Percentiles rank a stretch among this genome's conserved stretches.
phyloP scores from a whole-genome alignment of 2,329 filamentous ascomycete genomes.

The Ophiostoma tasmaniense region DNA sequence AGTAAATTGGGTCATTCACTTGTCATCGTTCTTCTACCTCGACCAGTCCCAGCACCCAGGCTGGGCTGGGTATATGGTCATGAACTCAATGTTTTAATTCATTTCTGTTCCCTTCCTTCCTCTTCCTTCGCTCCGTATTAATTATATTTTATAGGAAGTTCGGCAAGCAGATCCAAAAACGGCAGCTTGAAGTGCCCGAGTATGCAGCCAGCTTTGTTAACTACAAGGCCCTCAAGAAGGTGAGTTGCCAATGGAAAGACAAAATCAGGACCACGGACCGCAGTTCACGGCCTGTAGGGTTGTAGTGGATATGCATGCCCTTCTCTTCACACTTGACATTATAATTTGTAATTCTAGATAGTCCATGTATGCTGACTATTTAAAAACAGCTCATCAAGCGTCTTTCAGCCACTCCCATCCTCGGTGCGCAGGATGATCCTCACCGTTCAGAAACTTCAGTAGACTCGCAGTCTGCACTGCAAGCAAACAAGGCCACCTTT shows the following conservation, averaged over 20 bases:
- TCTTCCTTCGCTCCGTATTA: background rate
- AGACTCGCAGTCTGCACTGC: conserved; percentile 81
- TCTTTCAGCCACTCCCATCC: conserved; percentile 81
- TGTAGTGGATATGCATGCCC: background rate
- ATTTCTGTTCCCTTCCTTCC: background rate
- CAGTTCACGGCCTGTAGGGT: background rate
- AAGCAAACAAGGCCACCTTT: conserved; percentile 97
- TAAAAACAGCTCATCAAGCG: conserved; percentile 83
- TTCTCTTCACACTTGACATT: background rate
- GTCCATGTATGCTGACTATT: background rate
- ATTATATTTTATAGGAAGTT: conserved; percentile 70
- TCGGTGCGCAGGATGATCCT: conserved; percentile 64
- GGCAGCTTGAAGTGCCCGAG: conserved; percentile 96
- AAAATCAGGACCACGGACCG: background rate
- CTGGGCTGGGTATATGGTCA: background rate
- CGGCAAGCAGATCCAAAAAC: conserved; percentile 98
- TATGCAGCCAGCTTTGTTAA: conserved; percentile 99
- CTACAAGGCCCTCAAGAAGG: conserved; percentile 99
- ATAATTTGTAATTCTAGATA: background rate
- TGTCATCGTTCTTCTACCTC: background rate
- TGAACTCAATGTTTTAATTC: background rate
- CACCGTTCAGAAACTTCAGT: conserved; percentile 38
- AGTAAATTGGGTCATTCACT: background rate
- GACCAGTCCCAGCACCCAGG: background rate
- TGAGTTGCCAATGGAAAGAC: conserved; percentile 8